These are phyloP conservation scores for Epichloe coenophiala DNA, from an alignment of 2,329 filamentous ascomycete species.

Conservation along the genomic window DNA sequence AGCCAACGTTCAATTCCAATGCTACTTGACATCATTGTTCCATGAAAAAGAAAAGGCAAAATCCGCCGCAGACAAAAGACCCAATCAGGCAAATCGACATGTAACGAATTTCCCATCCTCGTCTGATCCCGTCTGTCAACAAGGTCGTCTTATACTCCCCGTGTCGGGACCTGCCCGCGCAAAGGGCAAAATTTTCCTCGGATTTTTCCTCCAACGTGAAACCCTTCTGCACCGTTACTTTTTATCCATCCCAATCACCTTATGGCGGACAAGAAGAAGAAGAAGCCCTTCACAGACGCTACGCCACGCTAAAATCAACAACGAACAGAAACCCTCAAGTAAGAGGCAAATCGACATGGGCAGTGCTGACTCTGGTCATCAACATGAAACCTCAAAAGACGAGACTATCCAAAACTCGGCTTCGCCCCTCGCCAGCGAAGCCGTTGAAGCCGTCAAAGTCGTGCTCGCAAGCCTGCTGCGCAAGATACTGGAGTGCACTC, in stretches of 20 bases:
- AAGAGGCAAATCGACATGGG: not conserved
- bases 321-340: not conserved
- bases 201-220: too few relatives aligned
- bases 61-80: too few relatives aligned
- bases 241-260: too few relatives aligned
- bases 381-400: not conserved
- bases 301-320: not conserved
- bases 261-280: too few relatives aligned
- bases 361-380: not conserved
- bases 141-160: too few relatives aligned
- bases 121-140: too few relatives aligned
- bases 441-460: not conserved
- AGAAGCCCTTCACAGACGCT: not conserved
- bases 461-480: conserved; percentile 8
- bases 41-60: not conserved
- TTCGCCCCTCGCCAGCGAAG: not conserved
- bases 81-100: too few relatives aligned
- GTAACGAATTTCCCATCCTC: too few relatives aligned
- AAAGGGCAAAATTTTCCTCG: too few relatives aligned
- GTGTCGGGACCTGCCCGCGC: too few relatives aligned
- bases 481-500: conserved; percentile 10
- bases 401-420: conserved; percentile 3
- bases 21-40: not conserved
- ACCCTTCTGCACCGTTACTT: too few relatives aligned
- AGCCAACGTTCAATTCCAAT: not conserved